Conservation (phyloP, 345 rosid species). For the Salix exigua region DNA sequence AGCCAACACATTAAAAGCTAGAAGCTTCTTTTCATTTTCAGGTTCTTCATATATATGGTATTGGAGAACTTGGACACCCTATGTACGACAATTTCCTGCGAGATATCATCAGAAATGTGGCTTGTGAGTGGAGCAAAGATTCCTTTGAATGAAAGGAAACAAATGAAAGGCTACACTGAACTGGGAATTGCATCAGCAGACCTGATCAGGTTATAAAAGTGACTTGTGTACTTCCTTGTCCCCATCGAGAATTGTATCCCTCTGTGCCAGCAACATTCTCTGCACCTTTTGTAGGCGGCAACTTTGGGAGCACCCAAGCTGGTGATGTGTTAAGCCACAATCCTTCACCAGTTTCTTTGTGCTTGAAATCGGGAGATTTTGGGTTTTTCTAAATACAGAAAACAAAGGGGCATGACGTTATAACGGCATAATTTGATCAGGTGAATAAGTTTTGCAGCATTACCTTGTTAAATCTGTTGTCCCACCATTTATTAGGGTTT, state of each 20-base stretch:
- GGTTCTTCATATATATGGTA: too few relatives aligned
- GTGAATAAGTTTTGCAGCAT: background rate
- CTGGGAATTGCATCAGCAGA: too few relatives aligned
- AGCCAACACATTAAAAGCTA: too few relatives aligned
- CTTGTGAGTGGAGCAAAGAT: too few relatives aligned
- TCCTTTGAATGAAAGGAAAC: too few relatives aligned
- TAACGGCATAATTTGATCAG: background rate
- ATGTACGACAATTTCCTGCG: too few relatives aligned
- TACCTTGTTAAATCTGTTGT: conserved; percentile 70
- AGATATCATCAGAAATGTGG: too few relatives aligned
- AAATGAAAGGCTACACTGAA: too few relatives aligned
- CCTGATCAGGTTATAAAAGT: too few relatives aligned
- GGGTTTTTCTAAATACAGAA: conserved; percentile 31
- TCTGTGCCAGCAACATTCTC: background rate
- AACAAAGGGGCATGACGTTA: background rate
- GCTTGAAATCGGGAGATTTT: conserved; percentile 68
- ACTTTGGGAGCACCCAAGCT: conserved; percentile 54
- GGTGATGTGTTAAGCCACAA: conserved; percentile 63
- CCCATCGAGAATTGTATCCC: background rate
- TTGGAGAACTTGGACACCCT: too few relatives aligned
- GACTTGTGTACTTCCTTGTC: background rate
- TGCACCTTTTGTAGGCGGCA: conserved; percentile 40
- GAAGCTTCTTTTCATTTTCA: too few relatives aligned
- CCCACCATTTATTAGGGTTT: conserved; percentile 81
- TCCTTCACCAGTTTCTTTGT: conserved; percentile 62